Evolutionary conservation across 495 filamentous ascomycete genomes (phyloP).

Genomic region (Astrothelium macrocarpum): DNA sequence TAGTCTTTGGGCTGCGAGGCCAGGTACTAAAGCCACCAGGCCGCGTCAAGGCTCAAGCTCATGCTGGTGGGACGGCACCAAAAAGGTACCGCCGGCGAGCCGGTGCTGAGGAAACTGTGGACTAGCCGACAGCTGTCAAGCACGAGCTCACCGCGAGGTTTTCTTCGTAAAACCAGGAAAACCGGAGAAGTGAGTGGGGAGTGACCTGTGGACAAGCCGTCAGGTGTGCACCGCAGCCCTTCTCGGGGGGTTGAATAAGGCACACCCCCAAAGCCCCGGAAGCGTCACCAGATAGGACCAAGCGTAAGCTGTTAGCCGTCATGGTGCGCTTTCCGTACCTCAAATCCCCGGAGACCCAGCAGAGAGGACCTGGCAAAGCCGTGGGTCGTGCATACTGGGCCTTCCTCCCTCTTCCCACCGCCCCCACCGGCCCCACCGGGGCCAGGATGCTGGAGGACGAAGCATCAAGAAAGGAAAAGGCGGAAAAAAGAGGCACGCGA

Average conservation of each 20-base stretch:
- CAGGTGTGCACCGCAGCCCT: background rate
- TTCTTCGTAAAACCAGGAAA: slow-evolving; percentile 5
- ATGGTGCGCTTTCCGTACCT: slow-evolving; percentile 1
- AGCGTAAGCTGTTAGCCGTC: background rate
- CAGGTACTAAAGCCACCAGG: slow-evolving; percentile 7
- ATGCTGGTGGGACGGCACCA: slow-evolving; percentile 5
- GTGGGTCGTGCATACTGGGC: background rate
- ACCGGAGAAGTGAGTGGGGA: background rate
- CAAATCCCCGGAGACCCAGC: background rate
- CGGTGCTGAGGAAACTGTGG: background rate
- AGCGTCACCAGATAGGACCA: background rate
- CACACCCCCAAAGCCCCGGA: slow-evolving; percentile 1
- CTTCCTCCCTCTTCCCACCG: no score
- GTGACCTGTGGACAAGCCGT: background rate
- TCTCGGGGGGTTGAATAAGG: background rate
- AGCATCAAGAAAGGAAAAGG: no score
- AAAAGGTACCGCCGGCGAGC: background rate
- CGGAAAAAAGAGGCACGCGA: no score
- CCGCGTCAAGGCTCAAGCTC: slow-evolving; percentile 4
- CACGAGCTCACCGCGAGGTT: background rate
- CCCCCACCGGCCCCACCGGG: no score
- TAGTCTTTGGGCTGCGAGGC: background rate
- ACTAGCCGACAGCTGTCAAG: slow-evolving; percentile 1
- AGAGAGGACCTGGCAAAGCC: background rate
- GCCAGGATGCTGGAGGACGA: no score